Percentiles rank a stretch among this genome's conserved stretches.
Conservation (phyloP, 2,329 filamentous ascomycete species). For the Colletotrichum salicis region DNA sequence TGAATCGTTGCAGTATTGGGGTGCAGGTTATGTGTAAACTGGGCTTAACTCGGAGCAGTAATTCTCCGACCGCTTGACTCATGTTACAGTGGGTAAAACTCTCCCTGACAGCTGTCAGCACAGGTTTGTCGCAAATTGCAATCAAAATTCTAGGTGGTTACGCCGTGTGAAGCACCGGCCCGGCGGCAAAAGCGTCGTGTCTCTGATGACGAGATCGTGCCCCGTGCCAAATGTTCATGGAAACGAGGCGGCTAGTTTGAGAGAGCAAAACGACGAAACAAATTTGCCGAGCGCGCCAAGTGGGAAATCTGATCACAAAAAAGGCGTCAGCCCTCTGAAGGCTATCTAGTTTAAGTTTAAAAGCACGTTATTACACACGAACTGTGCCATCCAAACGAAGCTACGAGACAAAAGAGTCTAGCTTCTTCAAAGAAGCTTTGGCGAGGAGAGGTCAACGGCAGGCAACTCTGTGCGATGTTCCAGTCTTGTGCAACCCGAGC, state of each 20-base stretch:
- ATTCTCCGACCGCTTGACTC: background rate
- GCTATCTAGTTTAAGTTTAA: background rate
- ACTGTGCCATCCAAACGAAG: background rate
- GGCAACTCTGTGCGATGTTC: background rate
- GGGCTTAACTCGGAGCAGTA: background rate
- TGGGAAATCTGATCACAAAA: background rate
- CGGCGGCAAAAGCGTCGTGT: background rate
- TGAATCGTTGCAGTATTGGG: background rate
- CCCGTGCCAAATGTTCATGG: background rate
- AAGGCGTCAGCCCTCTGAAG: background rate
- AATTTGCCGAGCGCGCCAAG: background rate
- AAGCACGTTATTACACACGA: background rate
- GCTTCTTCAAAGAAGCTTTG: background rate
- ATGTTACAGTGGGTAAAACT: background rate
- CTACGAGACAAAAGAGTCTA: background rate
- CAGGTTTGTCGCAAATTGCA: background rate
- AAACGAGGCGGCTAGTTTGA: background rate
- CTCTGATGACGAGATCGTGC: background rate
- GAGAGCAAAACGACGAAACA: background rate
- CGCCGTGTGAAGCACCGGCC: background rate
- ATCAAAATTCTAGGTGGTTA: background rate
- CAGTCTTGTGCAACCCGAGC: background rate
- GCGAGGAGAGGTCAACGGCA: background rate
- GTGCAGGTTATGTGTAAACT: background rate
- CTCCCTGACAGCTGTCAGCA: background rate